phyloP scores from a whole-genome alignment of 371 early-diverging fungal genomes.

The Sporodiniella umbellata region DNA sequence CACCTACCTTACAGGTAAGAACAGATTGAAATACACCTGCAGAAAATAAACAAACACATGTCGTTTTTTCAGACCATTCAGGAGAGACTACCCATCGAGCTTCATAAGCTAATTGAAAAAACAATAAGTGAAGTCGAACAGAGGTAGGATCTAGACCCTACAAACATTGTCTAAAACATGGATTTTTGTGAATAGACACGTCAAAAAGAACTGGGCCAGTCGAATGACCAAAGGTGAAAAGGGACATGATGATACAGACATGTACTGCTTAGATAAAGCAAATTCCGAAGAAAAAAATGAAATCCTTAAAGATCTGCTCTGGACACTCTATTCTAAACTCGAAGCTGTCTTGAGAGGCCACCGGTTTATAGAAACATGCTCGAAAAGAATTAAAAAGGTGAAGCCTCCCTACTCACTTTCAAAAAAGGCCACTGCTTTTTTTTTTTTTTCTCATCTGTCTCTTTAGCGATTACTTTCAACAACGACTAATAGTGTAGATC shows the following conservation, averaged over 20 bases:
- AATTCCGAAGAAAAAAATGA: constrained; percentile 59
- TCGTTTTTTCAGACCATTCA: constrained; percentile 52
- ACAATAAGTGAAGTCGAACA: constrained; percentile 85
- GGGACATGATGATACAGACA: constrained; percentile 28
- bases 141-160: constrained; percentile 41
- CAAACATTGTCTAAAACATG: neutral
- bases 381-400: constrained; percentile 43
- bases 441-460: no score
- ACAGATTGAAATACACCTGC: no score
- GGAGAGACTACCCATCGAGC: constrained; percentile 76
- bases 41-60: neutral
- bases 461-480: constrained; percentile 20
- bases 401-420: no score
- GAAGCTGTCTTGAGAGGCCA: constrained; percentile 84
- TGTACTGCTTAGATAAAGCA: constrained; percentile 48
- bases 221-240: constrained; percentile 10
- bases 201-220: constrained; percentile 2
- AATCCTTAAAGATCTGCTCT: constrained; percentile 76
- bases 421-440: no score
- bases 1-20: constrained; percentile 70
- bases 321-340: constrained; percentile 79
- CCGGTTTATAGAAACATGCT: constrained; percentile 60
- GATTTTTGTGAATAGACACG: no score
- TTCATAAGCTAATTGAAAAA: constrained; percentile 85
- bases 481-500: constrained; percentile 8